Evolutionary conservation across 164 flowering plant species (phyloP).

Genomic region (Sextonia rubra): DNA sequence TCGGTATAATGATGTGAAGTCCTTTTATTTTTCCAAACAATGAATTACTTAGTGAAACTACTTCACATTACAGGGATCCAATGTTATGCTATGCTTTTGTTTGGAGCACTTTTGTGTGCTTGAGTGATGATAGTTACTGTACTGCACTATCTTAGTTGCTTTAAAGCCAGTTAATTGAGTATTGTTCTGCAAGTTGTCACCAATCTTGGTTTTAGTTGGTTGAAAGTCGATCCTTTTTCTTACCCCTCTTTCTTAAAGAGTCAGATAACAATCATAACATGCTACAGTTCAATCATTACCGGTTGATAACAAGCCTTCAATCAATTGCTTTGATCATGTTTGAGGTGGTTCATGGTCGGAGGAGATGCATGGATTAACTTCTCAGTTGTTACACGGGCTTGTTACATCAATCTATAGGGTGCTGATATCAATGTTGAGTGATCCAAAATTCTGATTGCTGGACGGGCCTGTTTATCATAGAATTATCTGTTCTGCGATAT

Average conservation of each 20-base stretch:
- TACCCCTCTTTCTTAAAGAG: neutral
- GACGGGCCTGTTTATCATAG: too few species aligned
- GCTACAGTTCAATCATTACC: neutral
- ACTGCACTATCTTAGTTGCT: neutral
- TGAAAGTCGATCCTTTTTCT: too few species aligned
- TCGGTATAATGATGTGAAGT: conserved; percentile 4
- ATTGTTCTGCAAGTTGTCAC: neutral
- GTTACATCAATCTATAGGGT: neutral
- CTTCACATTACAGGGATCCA: neutral
- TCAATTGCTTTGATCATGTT: neutral
- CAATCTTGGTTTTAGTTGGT: too few species aligned
- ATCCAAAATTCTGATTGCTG: neutral
- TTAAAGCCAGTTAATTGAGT: neutral
- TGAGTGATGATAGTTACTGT: neutral
- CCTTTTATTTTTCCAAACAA: neutral
- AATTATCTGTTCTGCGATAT: too few species aligned
- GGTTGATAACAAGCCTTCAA: neutral
- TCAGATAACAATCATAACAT: too few species aligned
- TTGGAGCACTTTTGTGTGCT: neutral
- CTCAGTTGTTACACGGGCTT: neutral
- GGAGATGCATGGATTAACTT: neutral
- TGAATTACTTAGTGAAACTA: neutral
- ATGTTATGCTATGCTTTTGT: neutral
- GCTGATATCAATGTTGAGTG: neutral
- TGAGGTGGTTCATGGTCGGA: neutral